phyloP scores from a whole-genome alignment of 495 filamentous ascomycete species.

The Cercophora samala region DNA sequence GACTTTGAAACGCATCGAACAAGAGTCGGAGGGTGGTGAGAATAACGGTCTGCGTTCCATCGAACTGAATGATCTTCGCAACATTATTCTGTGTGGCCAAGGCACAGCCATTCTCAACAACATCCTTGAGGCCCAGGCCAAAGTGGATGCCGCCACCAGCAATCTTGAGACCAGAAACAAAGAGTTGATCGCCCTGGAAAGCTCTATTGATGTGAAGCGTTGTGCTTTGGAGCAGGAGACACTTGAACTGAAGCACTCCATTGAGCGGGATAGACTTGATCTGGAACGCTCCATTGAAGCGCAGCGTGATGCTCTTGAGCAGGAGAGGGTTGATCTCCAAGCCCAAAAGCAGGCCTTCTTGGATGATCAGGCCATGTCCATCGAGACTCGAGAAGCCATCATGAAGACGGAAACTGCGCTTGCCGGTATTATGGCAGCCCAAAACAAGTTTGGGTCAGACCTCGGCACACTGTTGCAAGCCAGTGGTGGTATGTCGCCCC shows the following conservation, averaged over 20 bases:
- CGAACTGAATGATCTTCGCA: background rate
- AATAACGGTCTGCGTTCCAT: background rate
- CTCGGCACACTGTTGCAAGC: background rate
- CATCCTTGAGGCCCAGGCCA: background rate
- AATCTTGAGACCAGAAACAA: background rate
- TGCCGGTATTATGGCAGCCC: background rate
- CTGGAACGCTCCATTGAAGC: background rate
- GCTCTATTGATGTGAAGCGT: background rate
- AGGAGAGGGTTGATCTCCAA: background rate
- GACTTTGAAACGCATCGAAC: background rate
- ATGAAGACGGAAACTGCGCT: background rate
- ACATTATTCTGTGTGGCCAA: background rate
- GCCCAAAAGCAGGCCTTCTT: background rate
- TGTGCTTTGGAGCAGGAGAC: background rate
- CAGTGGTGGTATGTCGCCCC: background rate
- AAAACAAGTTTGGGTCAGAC: background rate
- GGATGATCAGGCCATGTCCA: background rate
- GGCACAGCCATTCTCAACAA: background rate
- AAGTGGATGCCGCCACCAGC: background rate
- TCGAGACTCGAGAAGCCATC: background rate
- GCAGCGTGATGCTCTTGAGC: background rate
- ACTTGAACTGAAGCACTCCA: background rate
- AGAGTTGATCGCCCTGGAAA: background rate
- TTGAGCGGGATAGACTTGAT: background rate
- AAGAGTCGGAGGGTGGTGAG: background rate